phyloP scores from a whole-genome alignment of 2,329 filamentous ascomycete genomes.

The Claviceps capensis region DNA sequence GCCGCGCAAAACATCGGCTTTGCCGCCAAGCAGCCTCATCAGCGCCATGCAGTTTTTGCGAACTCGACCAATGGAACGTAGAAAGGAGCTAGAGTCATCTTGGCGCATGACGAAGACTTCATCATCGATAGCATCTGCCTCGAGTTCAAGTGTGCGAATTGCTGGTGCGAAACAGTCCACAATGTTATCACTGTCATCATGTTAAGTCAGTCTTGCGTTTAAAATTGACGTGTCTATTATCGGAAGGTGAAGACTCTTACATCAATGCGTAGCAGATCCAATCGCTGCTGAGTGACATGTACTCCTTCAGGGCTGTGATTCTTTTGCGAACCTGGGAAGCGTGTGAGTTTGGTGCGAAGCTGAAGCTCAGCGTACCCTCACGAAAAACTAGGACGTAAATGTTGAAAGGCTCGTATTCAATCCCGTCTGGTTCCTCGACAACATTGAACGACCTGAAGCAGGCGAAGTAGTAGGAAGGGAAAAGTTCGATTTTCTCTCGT shows the following conservation, averaged over 20 bases:
- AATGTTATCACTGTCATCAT: conserved; percentile 65
- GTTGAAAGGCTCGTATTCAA: conserved; percentile 88
- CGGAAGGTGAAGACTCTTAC: conserved; percentile 33
- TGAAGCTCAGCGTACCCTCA: conserved; percentile 89
- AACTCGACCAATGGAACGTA: conserved; percentile 76
- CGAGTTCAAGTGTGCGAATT: conserved; percentile 72
- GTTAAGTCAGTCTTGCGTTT: neutral
- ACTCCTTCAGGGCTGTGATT: conserved; percentile 87
- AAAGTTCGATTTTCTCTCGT: conserved; percentile 95
- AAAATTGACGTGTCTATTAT: neutral
- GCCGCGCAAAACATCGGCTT: conserved; percentile 94
- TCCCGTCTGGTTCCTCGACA: conserved; percentile 62
- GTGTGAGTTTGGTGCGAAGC: conserved; percentile 77
- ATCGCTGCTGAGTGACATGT: conserved; percentile 85
- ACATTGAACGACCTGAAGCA: conserved; percentile 87
- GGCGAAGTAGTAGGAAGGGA: conserved; percentile 95
- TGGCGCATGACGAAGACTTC: conserved; percentile 84
- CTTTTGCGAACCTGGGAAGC: conserved; percentile 79
- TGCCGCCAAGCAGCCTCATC: conserved; percentile 84
- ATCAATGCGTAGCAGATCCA: conserved; percentile 99
- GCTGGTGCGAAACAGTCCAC: conserved; percentile 90
- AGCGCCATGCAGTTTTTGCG: conserved; percentile 92
- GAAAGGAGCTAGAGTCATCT: conserved; percentile 77
- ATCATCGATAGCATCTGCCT: conserved; percentile 89
- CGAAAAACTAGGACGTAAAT: conserved; percentile 95